Base-by-base conservation (phyloP, 352 stramenopile species). In the Globisporangium ultimum region DNA sequence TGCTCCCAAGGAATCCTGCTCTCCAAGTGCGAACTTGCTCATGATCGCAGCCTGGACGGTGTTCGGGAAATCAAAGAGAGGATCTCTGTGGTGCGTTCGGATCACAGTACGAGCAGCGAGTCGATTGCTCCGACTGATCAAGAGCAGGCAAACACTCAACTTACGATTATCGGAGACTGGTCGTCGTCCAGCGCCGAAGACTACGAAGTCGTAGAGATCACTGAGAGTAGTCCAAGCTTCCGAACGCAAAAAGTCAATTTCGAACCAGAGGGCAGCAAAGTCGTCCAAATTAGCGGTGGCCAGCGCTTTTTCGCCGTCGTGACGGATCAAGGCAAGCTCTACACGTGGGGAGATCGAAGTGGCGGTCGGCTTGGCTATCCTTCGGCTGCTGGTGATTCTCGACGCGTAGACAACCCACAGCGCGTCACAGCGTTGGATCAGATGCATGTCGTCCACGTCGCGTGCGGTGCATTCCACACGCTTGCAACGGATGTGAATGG, bases 391-490 rank as follows among this genome's bases (percentile, higher is more conserved):
- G 80, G 80, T 41, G 66, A 81, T 20, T 59, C 70, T 6, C 67
- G 80, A 47, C 71, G 72, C 21, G 70, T 86, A 1, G 64, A 63
- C 12, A 38, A 52, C 9, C 82, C 82, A 22, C 71, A 72, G 2
- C 60, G 58, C 38, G 75, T 91, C 7, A 32, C 53, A 0, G 63
- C 63, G 5, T 52, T 89, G 12, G 11, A 67, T 10, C 51, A 74
- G 22, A 60, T 68, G 17, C 77, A 68, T 3, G 64, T 93, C 22
- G 64, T 74, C 34, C 67, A 87, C 46, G 76, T 93, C 4, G 58
- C 84, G 2, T 93, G 84, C 22, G 84, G 84, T 40, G 75, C 71
- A 12, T 93, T 89, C 51, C 84, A 93, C 45, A 74, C 79, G 3
- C 66, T 93, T 1, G 75, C 69, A 7, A 89, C 76, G 1, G 80